phyloP scores from a whole-genome alignment of 139 green algal genomes.

The Chlamydomonas sp. region DNA sequence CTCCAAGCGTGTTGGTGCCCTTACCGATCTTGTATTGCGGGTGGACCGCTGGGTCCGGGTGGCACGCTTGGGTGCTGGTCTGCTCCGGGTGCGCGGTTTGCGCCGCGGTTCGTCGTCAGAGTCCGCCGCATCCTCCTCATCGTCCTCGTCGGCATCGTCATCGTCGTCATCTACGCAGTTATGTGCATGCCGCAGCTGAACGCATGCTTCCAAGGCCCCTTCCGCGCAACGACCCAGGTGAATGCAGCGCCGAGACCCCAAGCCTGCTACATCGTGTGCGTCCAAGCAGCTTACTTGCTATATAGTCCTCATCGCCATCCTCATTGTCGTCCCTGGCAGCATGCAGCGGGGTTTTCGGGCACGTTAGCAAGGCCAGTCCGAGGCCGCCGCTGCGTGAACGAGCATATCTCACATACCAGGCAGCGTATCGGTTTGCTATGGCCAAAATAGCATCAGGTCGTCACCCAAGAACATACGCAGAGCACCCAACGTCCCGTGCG shows the following conservation, averaged over 20 bases:
- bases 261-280: too few species aligned
- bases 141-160: constrained; percentile 36
- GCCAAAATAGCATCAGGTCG: too few species aligned
- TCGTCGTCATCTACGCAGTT: constrained; percentile 29
- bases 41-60: neutral
- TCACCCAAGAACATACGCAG: too few species aligned
- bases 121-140: constrained; percentile 31
- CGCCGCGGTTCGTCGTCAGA: constrained; percentile 12
- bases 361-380: neutral
- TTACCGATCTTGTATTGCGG: neutral
- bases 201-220: neutral
- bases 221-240: too few species aligned
- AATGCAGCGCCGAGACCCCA: neutral
- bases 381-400: neutral
- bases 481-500: too few species aligned
- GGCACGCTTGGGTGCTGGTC: neutral
- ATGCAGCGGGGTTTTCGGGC: neutral
- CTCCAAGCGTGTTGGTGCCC: too few species aligned
- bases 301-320: constrained; percentile 31
- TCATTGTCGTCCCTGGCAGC: constrained; percentile 4
- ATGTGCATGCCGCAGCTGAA: neutral
- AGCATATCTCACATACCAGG: too few species aligned
- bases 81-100: neutral
- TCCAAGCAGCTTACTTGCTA: constrained; percentile 3
- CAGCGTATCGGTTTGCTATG: too few species aligned